Evolutionary conservation across 1,284 basidiomycete species (phyloP).

Genomic region (Naganishia cerealis): DNA sequence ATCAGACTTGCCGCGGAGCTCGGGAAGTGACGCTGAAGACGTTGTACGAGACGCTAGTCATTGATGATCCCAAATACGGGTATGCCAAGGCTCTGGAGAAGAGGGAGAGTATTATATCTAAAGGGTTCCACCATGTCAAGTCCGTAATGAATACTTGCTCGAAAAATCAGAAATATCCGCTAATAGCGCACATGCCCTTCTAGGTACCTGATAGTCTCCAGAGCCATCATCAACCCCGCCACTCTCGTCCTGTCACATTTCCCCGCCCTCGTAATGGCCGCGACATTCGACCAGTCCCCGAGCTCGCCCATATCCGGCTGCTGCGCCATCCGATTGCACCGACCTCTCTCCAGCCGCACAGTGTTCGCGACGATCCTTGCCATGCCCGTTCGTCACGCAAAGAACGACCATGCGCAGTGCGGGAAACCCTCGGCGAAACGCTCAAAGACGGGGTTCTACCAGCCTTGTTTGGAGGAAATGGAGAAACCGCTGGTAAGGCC

Average conservation of each 20-base stretch:
- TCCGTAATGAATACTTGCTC: not conserved
- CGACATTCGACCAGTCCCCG: constrained; percentile 2
- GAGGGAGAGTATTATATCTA: no score
- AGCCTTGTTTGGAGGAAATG: constrained; percentile 2
- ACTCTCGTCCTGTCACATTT: not conserved
- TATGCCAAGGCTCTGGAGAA: not conserved
- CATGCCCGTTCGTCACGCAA: not conserved
- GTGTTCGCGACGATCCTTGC: not conserved
- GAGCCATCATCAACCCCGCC: not conserved
- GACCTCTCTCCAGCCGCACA: not conserved
- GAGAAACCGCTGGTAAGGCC: constrained; percentile 1
- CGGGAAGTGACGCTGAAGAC: not conserved
- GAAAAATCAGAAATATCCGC: no score
- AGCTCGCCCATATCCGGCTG: not conserved
- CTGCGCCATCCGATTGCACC: not conserved
- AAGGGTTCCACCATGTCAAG: constrained; percentile 8
- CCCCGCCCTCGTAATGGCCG: not conserved
- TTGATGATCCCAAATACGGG: not conserved
- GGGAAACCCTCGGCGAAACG: not conserved
- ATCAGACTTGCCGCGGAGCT: not conserved
- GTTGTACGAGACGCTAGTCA: constrained; percentile 5
- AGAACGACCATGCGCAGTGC: constrained; percentile 1
- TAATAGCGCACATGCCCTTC: not conserved
- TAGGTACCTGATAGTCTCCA: not conserved
- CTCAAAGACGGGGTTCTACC: constrained; percentile 4